Conservation (phyloP, 192 early-diverging fungal genomes). For the Dissophora globulifera region DNA sequence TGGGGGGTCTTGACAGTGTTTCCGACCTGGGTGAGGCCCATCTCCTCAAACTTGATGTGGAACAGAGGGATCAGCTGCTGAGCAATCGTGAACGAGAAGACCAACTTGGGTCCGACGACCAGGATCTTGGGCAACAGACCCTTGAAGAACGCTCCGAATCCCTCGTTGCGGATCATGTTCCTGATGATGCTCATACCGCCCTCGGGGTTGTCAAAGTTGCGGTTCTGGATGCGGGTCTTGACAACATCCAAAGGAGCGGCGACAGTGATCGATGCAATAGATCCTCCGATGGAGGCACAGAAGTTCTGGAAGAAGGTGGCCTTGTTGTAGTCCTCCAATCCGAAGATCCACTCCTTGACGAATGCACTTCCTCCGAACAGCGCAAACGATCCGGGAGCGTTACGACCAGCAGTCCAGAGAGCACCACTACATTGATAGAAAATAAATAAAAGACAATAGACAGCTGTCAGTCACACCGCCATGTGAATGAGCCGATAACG, state of each 20-base stretch:
- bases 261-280: conserved; percentile 92
- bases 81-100: conserved; percentile 97
- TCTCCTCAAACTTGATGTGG: conserved; percentile 60
- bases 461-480: neutral
- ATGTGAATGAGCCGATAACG: conserved; percentile 5
- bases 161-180: conserved; percentile 94
- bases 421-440: conserved; percentile 70
- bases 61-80: conserved; percentile 92
- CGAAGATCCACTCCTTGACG: conserved; percentile 94
- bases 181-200: conserved; percentile 87
- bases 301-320: conserved; percentile 99
- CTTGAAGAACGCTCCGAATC: conserved; percentile 95
- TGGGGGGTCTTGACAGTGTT: conserved; percentile 30
- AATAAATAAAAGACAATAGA: neutral
- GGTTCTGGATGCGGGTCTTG: conserved; percentile 98
- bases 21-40: conserved; percentile 54
- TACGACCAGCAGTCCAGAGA: conserved; percentile 96
- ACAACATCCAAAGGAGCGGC: conserved; percentile 98
- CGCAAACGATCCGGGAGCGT: conserved; percentile 98
- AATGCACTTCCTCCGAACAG: conserved; percentile 93
- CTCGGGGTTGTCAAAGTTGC: conserved; percentile 88
- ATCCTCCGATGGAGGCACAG: conserved; percentile 94
- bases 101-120: conserved; percentile 95
- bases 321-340: conserved; percentile 89
- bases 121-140: conserved; percentile 88